Conservation (phyloP, 106 monocot genomes). For the Allium cepa region DNA sequence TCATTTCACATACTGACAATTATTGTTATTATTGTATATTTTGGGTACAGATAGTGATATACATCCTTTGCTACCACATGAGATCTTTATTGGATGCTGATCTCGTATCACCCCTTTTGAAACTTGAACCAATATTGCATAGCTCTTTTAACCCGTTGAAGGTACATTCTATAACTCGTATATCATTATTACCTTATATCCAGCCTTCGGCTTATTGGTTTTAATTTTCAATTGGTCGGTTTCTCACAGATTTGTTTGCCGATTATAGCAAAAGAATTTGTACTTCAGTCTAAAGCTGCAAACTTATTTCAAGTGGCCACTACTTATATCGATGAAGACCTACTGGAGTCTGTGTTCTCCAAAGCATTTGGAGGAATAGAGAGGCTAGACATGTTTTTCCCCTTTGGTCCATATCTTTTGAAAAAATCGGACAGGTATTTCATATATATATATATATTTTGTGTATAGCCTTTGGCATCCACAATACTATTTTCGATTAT, state of each 20-base stretch:
- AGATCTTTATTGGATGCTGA: slow-evolving; percentile 62
- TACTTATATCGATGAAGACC: slow-evolving; percentile 20
- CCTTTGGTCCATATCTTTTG: slow-evolving; percentile 86
- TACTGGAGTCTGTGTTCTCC: slow-evolving; percentile 50
- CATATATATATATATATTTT: too few relatives aligned
- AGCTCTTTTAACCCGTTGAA: slow-evolving; percentile 65
- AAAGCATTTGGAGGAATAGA: slow-evolving; percentile 49
- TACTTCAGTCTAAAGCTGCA: slow-evolving; percentile 60
- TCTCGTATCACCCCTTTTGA: slow-evolving; percentile 35
- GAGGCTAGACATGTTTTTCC: slow-evolving; percentile 85
- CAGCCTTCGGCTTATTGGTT: too few relatives aligned
- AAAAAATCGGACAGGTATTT: slow-evolving; percentile 86
- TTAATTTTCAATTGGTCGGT: too few relatives aligned
- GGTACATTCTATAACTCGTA: slow-evolving; percentile 22
- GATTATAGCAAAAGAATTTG: slow-evolving; percentile 75
- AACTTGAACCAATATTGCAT: slow-evolving; percentile 36
- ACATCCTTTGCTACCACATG: slow-evolving; percentile 88
- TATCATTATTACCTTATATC: too few relatives aligned
- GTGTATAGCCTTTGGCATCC: too few relatives aligned
- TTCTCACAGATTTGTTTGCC: slow-evolving; percentile 78
- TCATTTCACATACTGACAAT: too few relatives aligned
- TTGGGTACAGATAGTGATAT: slow-evolving; percentile 71
- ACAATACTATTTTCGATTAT: too few relatives aligned
- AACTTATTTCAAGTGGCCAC: slow-evolving; percentile 34
- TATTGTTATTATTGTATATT: too few relatives aligned